Evolutionary conservation across 441 rosid genomes (phyloP), one percentile per base, ranked within the genome.

Genomic region (Aquilaria agallochum): DNA sequence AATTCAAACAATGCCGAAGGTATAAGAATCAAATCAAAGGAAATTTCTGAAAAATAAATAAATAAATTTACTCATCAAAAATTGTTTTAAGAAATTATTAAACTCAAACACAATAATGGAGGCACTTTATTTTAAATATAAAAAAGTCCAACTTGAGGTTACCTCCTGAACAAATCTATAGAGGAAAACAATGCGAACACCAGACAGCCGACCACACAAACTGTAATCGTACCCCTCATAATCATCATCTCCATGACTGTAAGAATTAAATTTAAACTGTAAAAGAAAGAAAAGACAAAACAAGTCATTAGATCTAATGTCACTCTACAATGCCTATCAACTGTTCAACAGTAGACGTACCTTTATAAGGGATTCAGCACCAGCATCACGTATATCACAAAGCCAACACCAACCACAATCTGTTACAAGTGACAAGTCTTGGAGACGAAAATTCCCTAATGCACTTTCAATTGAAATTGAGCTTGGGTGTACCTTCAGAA

Each of bases 121-220:
- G 55, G 27, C 40, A 12, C 15, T 44, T 20, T n/a, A 20, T 12
- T 51, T 50, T 45, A 61, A 55, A 58, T 30, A 55, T 52, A 54
- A 32, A 48, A 32, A 60, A 65, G 36, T 34, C 44, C 31, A 58
- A 71, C 56, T 45, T 58, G 49, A 45, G 69, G 89, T 66, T 87
- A 96, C 99, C 99, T 96, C 99, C 72, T 81, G 98, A 60, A 96
- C 90, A 83, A 96, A 96, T 72, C 97, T 81, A 77, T 96, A 89
- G 58, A 96, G 98, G 72, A 96, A 96, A 67, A 96, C 80, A 73
- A 96, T 87, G 69, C 99, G 92, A 65, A 90, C 98, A 63, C 97
- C 98, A 53, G 98, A 96, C 70, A 96, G 90, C 70, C 81, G 84
- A 53, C 99, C 94, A 71, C 72, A 80, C 86, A 96, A 83, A 79